phyloP scores from a whole-genome alignment of 2,329 filamentous ascomycete species.

The Rhexocercosporidium sp. region DNA sequence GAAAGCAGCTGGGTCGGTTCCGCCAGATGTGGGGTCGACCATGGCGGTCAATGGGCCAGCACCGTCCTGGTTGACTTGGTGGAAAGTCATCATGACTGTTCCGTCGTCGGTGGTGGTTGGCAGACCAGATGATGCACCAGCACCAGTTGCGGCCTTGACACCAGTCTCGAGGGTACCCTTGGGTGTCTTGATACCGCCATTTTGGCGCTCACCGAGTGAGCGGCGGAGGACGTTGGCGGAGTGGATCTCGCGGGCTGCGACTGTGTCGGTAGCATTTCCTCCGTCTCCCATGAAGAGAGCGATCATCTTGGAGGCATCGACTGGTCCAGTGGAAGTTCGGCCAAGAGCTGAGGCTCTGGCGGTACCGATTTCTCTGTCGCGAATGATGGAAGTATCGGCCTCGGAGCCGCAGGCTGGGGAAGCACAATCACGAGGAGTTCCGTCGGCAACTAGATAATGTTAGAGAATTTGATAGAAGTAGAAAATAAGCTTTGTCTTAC shows the following conservation, averaged over 20 bases:
- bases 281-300: slow-evolving; percentile 62
- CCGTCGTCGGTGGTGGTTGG: slow-evolving; percentile 67
- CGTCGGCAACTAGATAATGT: slow-evolving; percentile 57
- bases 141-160: slow-evolving; percentile 59
- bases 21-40: slow-evolving; percentile 67
- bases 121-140: slow-evolving; percentile 55
- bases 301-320: slow-evolving; percentile 63
- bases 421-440: slow-evolving; percentile 70
- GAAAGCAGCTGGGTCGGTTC: slow-evolving; percentile 65
- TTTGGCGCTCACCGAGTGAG: slow-evolving; percentile 36
- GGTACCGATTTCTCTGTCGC: slow-evolving; percentile 60
- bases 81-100: slow-evolving; percentile 66
- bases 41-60: slow-evolving; percentile 66
- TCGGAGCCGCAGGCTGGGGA: slow-evolving; percentile 67
- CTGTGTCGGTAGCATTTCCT: slow-evolving; percentile 47
- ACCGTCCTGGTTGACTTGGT: slow-evolving; percentile 75
- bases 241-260: slow-evolving; percentile 75
- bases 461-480: slow-evolving; percentile 22
- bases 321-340: slow-evolving; percentile 64
- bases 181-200: slow-evolving; percentile 53
- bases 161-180: slow-evolving; percentile 54
- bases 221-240: slow-evolving; percentile 62
- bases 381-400: slow-evolving; percentile 73
- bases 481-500: slow-evolving; percentile 39
- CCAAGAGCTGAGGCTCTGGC: slow-evolving; percentile 64